phyloP scores from a whole-genome alignment of 306 rosid species.

The Medicago lupulina region DNA sequence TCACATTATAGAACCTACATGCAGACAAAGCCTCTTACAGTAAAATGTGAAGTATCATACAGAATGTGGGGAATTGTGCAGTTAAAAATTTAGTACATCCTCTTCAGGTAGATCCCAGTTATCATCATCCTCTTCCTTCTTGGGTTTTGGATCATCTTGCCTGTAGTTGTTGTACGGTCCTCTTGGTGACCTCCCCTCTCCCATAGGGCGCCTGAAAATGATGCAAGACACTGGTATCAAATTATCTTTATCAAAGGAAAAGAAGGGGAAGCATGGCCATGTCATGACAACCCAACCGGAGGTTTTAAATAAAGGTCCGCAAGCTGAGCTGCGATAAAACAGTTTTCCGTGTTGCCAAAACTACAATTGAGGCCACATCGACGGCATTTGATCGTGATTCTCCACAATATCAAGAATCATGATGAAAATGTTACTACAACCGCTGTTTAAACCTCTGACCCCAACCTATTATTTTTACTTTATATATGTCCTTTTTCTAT shows the following conservation, averaged over 20 bases:
- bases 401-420: not conserved
- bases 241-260: conserved; percentile 2
- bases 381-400: not conserved
- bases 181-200: not conserved
- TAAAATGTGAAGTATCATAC: conserved; percentile 41
- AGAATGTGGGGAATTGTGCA: conserved; percentile 30
- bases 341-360: not conserved
- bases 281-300: not conserved
- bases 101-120: conserved; percentile 83
- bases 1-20: conserved; percentile 48
- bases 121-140: conserved; percentile 77
- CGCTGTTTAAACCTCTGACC: not conserved
- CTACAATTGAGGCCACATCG: not conserved
- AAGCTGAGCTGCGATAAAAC: not conserved
- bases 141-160: conserved; percentile 46
- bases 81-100: conserved; percentile 51
- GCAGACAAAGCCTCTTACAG: conserved; percentile 48
- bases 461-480: not conserved
- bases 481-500: not conserved
- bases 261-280: not conserved
- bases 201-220: conserved; percentile 43
- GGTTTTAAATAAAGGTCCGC: not conserved
- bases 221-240: conserved; percentile 25
- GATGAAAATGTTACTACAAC: not conserved
- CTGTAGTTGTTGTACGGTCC: conserved; percentile 21